phyloP scores from a whole-genome alignment of 2,329 filamentous ascomycete species.

The Stagonosporopsis rhizophila region DNA sequence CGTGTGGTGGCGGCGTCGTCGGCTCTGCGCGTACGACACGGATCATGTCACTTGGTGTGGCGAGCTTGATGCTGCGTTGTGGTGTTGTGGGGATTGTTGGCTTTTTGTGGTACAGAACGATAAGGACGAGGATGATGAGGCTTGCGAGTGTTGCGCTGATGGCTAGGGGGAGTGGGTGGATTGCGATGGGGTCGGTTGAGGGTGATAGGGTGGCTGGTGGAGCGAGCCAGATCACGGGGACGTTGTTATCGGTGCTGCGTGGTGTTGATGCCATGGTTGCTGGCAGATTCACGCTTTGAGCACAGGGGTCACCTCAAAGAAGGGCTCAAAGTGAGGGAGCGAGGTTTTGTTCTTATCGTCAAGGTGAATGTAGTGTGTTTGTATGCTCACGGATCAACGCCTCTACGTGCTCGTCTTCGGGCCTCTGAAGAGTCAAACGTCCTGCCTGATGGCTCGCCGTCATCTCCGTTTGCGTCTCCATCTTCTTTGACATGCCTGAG shows the following conservation, averaged over 20 bases:
- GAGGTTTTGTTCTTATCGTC: neutral
- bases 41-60: too few species aligned
- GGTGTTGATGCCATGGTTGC: neutral
- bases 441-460: conserved; percentile 17
- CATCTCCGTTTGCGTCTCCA: conserved; percentile 4
- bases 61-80: neutral
- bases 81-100: neutral
- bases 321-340: too few species aligned
- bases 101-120: conserved; percentile 4
- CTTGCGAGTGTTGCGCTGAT: conserved; percentile 9
- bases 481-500: conserved; percentile 16
- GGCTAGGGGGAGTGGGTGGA: conserved; percentile 11
- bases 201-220: conserved; percentile 7
- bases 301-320: neutral
- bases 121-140: conserved; percentile 7
- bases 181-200: neutral
- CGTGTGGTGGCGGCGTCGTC: neutral
- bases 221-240: conserved; percentile 10
- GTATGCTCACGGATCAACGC: conserved; percentile 8
- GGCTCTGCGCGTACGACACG: neutral
- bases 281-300: neutral
- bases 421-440: conserved; percentile 20
- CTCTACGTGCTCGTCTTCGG: conserved; percentile 7
- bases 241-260: neutral
- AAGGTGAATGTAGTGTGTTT: neutral